Conservation (phyloP, 345 rosid genomes). For the Hibiscus mutabilis region DNA sequence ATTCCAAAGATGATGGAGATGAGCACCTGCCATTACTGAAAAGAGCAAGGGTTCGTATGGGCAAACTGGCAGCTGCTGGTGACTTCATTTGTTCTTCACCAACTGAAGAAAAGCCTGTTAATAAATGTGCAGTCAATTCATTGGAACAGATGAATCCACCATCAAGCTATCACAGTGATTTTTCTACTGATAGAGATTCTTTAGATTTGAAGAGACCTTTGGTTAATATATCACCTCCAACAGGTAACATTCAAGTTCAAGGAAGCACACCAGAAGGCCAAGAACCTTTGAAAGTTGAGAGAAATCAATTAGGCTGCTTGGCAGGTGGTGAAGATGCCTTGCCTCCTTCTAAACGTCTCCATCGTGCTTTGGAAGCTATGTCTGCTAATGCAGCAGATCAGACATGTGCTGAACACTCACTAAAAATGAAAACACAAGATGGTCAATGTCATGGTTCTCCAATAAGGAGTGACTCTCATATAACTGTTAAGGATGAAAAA, state of each 20-base stretch:
- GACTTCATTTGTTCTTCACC: constrained; percentile 24
- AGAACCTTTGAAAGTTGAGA: constrained; percentile 28
- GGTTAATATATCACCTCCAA: constrained; percentile 29
- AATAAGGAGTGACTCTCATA: constrained; percentile 17
- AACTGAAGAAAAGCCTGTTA: constrained; percentile 34
- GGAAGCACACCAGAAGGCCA: constrained; percentile 28
- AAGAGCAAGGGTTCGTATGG: constrained; percentile 93
- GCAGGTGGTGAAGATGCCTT: constrained; percentile 66
- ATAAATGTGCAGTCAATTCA: constrained; percentile 25
- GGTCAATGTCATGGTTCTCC: constrained; percentile 24
- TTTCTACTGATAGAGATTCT: constrained; percentile 23
- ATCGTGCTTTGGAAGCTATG: constrained; percentile 74
- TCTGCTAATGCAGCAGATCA: constrained; percentile 55
- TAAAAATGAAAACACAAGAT: constrained; percentile 21
- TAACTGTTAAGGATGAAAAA: constrained; percentile 21
- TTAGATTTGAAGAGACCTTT: constrained; percentile 24
- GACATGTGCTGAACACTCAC: constrained; percentile 24
- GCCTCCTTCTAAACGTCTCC: constrained; percentile 76
- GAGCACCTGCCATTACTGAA: constrained; percentile 85
- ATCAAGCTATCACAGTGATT: constrained; percentile 20
- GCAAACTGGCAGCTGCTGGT: constrained; percentile 41
- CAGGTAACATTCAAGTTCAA: constrained; percentile 23
- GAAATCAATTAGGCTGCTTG: constrained; percentile 39
- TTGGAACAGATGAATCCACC: constrained; percentile 30
- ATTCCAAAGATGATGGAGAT: constrained; percentile 68